phyloP scores from a whole-genome alignment of 106 monocot species.

The Allium sativum region DNA sequence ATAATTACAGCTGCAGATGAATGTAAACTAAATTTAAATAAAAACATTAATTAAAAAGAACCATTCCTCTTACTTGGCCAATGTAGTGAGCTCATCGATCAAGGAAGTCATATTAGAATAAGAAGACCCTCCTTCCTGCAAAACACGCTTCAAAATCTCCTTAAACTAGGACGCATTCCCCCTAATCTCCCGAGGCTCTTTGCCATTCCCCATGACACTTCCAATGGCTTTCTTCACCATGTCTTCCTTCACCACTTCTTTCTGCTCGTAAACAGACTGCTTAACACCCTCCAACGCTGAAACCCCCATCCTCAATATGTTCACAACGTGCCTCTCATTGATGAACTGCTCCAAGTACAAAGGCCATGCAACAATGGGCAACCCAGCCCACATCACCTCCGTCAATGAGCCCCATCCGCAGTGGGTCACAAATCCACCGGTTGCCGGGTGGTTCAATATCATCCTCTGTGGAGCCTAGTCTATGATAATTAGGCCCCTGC shows the following conservation, averaged over 20 bases:
- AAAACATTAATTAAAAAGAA: too few relatives aligned
- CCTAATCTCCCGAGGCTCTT: neutral
- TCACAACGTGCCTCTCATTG: neutral
- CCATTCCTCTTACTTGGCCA: neutral
- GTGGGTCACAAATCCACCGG: slow-evolving; percentile 47
- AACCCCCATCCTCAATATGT: neutral
- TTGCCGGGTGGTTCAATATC: slow-evolving; percentile 29
- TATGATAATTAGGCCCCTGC: slow-evolving; percentile 27
- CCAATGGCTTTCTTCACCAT: neutral
- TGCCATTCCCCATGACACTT: neutral
- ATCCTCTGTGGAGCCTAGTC: slow-evolving; percentile 53
- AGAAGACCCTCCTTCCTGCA: neutral
- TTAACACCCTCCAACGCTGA: neutral
- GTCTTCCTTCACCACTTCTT: neutral
- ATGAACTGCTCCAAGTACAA: neutral
- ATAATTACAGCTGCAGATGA: too few relatives aligned
- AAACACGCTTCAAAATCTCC: neutral
- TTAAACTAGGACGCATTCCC: neutral
- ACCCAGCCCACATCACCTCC: neutral
- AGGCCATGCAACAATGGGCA: neutral
- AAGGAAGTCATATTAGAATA: neutral
- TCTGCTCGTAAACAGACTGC: neutral
- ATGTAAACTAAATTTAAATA: too few relatives aligned
- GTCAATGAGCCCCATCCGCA: slow-evolving; percentile 66
- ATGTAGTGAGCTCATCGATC: neutral